These are phyloP conservation scores for Candida sanyaensis DNA, from an alignment of 1,139 yeast genomes.

Conservation along the genomic window DNA sequence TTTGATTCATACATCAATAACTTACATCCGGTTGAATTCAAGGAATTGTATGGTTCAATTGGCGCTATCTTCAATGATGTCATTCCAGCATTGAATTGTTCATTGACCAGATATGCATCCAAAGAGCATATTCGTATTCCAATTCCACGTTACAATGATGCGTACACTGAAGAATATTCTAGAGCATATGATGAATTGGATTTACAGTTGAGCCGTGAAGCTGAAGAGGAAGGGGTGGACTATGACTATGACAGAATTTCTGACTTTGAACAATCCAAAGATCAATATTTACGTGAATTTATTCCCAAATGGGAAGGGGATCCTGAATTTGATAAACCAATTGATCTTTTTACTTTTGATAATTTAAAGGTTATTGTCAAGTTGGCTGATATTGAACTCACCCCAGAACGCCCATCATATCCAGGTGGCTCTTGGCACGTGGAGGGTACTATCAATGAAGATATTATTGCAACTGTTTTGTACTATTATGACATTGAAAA, in stretches of 20 bases:
- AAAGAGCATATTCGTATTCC: conserved; percentile 19
- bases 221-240: conserved; percentile 10
- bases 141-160: conserved; percentile 17
- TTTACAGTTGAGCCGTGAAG: conserved; percentile 10
- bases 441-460: conserved; percentile 46
- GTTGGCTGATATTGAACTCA: conserved; percentile 43
- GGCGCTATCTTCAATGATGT: conserved; percentile 28
- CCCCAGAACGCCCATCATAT: conserved; percentile 42
- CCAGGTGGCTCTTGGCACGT: conserved; percentile 49
- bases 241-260: conserved; percentile 13
- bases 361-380: conserved; percentile 41
- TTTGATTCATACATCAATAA: conserved; percentile 41
- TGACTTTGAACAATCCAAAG: conserved; percentile 13
- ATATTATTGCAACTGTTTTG: conserved; percentile 43
- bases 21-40: conserved; percentile 31
- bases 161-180: conserved; percentile 19
- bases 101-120: conserved; percentile 26
- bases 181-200: conserved; percentile 10
- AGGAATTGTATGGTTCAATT: conserved; percentile 28
- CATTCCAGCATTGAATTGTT: conserved; percentile 32
- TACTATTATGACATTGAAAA: conserved; percentile 47
- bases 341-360: conserved; percentile 22
- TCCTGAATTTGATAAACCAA: conserved; percentile 18
- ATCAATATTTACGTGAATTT: conserved; percentile 17
- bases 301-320: conserved; percentile 17